Conservation (phyloP, 441 rosid species). For the Corymbia citriodora region DNA sequence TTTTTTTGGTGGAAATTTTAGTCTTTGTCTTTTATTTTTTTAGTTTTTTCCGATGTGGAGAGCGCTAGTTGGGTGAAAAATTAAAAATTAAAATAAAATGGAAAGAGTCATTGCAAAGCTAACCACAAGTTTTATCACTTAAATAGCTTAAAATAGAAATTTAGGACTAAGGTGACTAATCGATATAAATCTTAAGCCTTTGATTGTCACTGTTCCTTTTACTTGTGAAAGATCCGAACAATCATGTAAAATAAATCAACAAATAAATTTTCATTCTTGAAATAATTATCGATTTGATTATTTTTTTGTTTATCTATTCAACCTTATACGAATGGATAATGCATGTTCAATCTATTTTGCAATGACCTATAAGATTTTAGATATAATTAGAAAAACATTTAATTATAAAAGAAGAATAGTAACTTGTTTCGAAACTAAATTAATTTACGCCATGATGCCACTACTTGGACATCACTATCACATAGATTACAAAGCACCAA, state of each 20-base stretch:
- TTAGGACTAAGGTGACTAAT: background rate
- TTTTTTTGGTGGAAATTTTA: background rate
- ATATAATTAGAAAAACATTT: background rate
- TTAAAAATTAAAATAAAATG: too few relatives aligned
- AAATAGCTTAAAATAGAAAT: background rate
- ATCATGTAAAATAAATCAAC: background rate
- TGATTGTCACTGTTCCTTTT: background rate
- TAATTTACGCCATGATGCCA: fast-evolving
- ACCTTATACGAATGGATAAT: background rate
- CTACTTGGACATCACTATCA: background rate
- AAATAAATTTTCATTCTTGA: background rate
- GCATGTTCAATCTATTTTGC: background rate
- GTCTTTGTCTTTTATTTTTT: background rate
- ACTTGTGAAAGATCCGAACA: background rate
- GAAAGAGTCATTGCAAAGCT: background rate
- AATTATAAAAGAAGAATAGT: background rate
- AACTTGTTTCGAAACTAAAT: background rate
- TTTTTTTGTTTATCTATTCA: background rate
- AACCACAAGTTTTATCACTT: background rate
- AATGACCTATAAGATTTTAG: background rate
- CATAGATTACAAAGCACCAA: background rate
- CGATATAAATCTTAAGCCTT: background rate
- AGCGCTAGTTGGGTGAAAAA: background rate
- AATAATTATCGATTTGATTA: background rate
- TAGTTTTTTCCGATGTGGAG: background rate